Base-by-base conservation (phyloP, 2,329 filamentous ascomycete genomes). In the Lachnellula hyalina region DNA sequence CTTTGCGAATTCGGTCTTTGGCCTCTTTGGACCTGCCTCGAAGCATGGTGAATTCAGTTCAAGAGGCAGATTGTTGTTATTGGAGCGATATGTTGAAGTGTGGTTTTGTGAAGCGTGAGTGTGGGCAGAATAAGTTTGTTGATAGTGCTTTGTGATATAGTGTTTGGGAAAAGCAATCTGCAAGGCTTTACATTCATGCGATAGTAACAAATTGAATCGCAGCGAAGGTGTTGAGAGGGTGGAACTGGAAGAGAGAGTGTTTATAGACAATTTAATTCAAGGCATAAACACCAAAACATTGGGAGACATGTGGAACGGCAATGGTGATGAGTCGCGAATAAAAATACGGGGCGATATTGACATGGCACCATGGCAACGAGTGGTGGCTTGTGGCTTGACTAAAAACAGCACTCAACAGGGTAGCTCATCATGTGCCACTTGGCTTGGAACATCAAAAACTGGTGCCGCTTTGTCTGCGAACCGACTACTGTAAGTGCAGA, bases 1-100 rank as follows among this genome's bases (percentile, higher is more conserved):
- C 77, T 72, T 82, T 84, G 57, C 78, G 75, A 50, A 58, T 63
- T n/a, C 63, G 61, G 46, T 70, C 68, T 49, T 67, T 69, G 12
- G 67, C 25, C 25, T 25, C 25, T 25, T 25, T 25, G 25, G 25
- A 68, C 57, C 64, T 63, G 14, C 63, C 67, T 59, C 67, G 64
- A 14, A 64, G 57, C 36, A 66, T 52, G 62, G 65, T 67, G 32
- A n/a, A 54, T 14, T 28, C 35, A 21, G 52, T 19, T 17, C 21
- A 14, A 45, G 14, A 34, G 12, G 41, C 21, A 28, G 19, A 1
- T 36, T 44, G 12, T 41, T 46, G 11, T n/a, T 46, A 5, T 38
- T 49, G 12, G 40, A 17, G 23, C 32, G 21, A 19, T 44, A 32
- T 19, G 5, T 46, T 49, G 34, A 28, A 25, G 28, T 17, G 32